phyloP scores from a whole-genome alignment of 106 monocot genomes.

The Dioscorea alata region DNA sequence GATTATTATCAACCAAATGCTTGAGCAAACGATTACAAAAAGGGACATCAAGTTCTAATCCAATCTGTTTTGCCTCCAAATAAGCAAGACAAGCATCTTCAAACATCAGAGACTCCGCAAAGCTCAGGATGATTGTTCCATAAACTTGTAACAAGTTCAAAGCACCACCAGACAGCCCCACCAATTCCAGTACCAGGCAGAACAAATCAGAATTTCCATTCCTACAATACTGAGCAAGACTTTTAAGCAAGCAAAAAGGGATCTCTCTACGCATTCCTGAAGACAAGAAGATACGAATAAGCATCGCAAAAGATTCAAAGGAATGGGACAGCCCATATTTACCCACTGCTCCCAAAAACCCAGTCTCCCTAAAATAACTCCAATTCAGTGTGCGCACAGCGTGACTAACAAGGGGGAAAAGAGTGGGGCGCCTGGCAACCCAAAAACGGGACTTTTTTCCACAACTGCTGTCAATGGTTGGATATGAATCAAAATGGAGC shows the following conservation, averaged over 20 bases:
- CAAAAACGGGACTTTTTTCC: background rate
- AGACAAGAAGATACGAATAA: conserved; percentile 6
- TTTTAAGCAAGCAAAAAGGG: conserved; percentile 7
- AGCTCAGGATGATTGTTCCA: conserved; percentile 1
- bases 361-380: conserved; percentile 3
- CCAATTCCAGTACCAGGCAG: conserved; percentile 8
- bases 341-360: conserved; percentile 5
- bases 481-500: background rate
- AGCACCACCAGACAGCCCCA: conserved; percentile 1
- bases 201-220: background rate
- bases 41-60: conserved; percentile 5
- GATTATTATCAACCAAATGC: conserved; percentile 10
- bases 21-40: conserved; percentile 31
- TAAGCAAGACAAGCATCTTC: conserved; percentile 10
- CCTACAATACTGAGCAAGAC: conserved; percentile 5
- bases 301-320: conserved; percentile 15
- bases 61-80: conserved; percentile 8
- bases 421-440: background rate
- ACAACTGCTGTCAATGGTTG: background rate
- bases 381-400: conserved; percentile 18
- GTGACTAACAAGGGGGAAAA: background rate
- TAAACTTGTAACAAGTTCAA: conserved; percentile 13
- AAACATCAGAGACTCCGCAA: conserved; percentile 13
- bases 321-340: conserved; percentile 12
- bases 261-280: conserved; percentile 16